These are phyloP conservation scores for Diaporthe sp. DNA, from an alignment of 2,329 filamentous ascomycete species.

Conservation along the genomic window DNA sequence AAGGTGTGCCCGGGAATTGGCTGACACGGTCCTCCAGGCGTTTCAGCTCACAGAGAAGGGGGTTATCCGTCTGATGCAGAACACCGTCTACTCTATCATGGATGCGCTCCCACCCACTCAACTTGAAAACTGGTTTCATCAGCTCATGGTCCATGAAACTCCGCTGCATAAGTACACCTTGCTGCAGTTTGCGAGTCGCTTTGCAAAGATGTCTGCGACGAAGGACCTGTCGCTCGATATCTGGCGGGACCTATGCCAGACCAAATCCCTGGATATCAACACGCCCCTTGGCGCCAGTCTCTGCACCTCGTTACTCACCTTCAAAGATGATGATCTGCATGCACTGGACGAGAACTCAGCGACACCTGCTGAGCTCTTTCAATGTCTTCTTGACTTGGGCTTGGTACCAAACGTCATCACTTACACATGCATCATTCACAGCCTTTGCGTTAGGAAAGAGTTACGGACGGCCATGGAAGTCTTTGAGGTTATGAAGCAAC, in stretches of 20 bases:
- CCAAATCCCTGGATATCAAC: conserved; percentile 60
- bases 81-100: conserved; percentile 49
- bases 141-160: conserved; percentile 49
- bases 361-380: conserved; percentile 67
- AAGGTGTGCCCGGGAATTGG: conserved; percentile 34
- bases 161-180: conserved; percentile 59
- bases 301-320: conserved; percentile 71
- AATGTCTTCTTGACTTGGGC: conserved; percentile 71
- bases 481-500: conserved; percentile 71
- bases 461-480: conserved; percentile 74
- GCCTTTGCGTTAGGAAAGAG: conserved; percentile 77
- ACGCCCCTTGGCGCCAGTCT: conserved; percentile 63
- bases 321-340: conserved; percentile 49
- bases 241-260: conserved; percentile 53
- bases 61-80: conserved; percentile 54
- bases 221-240: conserved; percentile 61
- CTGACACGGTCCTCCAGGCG: conserved; percentile 39
- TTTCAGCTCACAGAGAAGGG: conserved; percentile 38
- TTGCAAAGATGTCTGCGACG: conserved; percentile 57
- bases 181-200: conserved; percentile 61
- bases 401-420: conserved; percentile 73
- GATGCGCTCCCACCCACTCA: conserved; percentile 41
- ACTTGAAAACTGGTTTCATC: conserved; percentile 53
- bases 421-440: conserved; percentile 78
- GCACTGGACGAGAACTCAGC: conserved; percentile 51